These are phyloP conservation scores for Cyberlindnera petersonii DNA, from an alignment of 805 yeast species.

Conservation along the genomic window DNA sequence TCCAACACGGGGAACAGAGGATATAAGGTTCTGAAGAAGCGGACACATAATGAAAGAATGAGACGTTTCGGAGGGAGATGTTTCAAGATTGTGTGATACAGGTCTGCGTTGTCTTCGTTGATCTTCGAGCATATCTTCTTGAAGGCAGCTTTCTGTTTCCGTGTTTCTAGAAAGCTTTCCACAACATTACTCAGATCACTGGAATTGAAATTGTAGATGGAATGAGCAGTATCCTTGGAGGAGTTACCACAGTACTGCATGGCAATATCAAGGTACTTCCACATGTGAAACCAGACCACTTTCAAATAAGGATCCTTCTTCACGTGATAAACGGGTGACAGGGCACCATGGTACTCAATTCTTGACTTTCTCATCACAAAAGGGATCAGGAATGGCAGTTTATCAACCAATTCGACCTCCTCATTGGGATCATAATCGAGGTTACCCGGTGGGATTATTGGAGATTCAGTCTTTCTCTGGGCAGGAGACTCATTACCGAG, in stretches of 20 bases:
- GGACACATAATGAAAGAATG: conserved; percentile 11
- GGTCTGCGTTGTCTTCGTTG: background rate
- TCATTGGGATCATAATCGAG: conserved; percentile 29
- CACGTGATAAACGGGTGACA: conserved; percentile 44
- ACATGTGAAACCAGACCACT: conserved; percentile 31
- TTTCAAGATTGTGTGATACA: conserved; percentile 12
- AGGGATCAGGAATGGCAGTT: conserved; percentile 31
- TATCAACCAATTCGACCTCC: conserved; percentile 38
- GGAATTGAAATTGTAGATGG: background rate
- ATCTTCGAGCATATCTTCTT: conserved; percentile 3
- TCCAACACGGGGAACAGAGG: conserved; percentile 26
- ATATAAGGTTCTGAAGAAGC: conserved; percentile 24
- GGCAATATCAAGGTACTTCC: conserved; percentile 14
- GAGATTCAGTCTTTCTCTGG: background rate
- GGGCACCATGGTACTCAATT: conserved; percentile 47
- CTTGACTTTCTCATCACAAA: conserved; percentile 38
- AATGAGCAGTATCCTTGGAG: too few species aligned
- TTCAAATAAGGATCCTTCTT: conserved; percentile 41
- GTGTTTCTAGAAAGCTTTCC: conserved; percentile 6
- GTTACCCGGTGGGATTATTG: background rate
- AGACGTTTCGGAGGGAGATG: conserved; percentile 18
- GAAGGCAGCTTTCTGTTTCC: conserved; percentile 12
- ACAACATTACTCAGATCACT: background rate
- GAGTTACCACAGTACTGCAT: background rate
- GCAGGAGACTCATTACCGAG: background rate